Percentiles rank a stretch among this genome's conserved stretches.
phyloP scores from a whole-genome alignment of 1,284 basidiomycete genomes.

The Omphalotus olearius region DNA sequence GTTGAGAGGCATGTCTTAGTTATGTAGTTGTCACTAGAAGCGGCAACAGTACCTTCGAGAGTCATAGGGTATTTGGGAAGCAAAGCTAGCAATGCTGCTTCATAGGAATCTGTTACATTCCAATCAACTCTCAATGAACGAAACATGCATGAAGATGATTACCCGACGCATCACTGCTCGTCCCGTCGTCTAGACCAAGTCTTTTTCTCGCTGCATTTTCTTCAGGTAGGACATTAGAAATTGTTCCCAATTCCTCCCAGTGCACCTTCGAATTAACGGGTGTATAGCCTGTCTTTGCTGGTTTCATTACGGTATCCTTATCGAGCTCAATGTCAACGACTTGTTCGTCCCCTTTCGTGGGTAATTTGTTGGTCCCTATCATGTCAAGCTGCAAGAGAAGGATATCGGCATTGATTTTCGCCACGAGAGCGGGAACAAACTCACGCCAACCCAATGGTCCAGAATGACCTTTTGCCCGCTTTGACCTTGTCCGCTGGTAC shows the following conservation, averaged over 20 bases:
- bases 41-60: constrained; percentile 39
- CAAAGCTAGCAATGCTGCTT: constrained; percentile 37
- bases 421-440: constrained; percentile 19
- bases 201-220: no score
- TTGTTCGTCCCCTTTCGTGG: constrained; percentile 59
- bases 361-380: constrained; percentile 39
- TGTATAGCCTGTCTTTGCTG: constrained; percentile 27
- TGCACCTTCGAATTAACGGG: constrained; percentile 27
- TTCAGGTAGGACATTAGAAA: neutral
- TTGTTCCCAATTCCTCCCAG: constrained; percentile 23
- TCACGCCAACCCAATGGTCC: constrained; percentile 76
- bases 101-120: constrained; percentile 23
- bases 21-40: neutral
- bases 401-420: neutral
- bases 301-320: constrained; percentile 49
- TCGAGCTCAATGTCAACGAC: constrained; percentile 70
- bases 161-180: no score
- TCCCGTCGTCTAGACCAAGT: no score
- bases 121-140: no score
- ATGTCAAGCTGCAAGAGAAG: constrained; percentile 49
- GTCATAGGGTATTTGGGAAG: constrained; percentile 58
- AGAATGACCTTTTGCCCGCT: constrained; percentile 33
- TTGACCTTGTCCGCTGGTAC: constrained; percentile 8
- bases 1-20: neutral
- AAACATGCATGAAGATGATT: no score